Evolutionary conservation across 768 basidiomycete genomes (phyloP).

Genomic region (Tremella mesenterica): DNA sequence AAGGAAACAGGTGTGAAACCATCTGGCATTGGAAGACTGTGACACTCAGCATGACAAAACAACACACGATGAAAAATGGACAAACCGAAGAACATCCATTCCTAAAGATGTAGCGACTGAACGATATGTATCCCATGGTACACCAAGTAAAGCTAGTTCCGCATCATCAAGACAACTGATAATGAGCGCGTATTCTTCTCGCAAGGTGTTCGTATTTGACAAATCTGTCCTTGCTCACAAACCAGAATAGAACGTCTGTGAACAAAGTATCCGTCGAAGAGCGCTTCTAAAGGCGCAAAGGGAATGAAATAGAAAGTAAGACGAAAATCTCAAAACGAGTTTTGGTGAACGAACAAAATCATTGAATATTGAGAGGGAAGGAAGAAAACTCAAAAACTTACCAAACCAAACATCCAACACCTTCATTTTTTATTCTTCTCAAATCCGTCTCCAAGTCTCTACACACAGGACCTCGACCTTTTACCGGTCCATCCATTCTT

Average conservation of each 20-base stretch:
- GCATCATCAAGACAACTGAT: slow-evolving; percentile 71
- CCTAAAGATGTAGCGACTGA: slow-evolving; percentile 55
- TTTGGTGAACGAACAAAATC: neutral
- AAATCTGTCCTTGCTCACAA: no score
- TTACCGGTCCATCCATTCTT: slow-evolving; percentile 57
- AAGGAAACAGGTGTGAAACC: slow-evolving; percentile 66
- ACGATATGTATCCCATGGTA: slow-evolving; percentile 71
- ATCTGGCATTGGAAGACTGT: slow-evolving; percentile 77
- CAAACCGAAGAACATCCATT: slow-evolving; percentile 69
- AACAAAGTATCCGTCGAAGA: no score
- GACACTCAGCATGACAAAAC: neutral
- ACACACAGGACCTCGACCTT: slow-evolving; percentile 72
- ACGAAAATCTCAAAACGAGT: neutral
- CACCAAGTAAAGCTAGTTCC: slow-evolving; percentile 78
- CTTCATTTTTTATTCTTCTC: slow-evolving; percentile 58
- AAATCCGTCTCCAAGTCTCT: slow-evolving; percentile 73
- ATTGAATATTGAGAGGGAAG: neutral
- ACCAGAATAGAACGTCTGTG: no score
- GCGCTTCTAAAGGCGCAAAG: no score
- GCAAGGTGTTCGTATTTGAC: no score
- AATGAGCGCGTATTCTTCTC: neutral
- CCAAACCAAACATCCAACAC: slow-evolving; percentile 78
- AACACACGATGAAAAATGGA: slow-evolving; percentile 2
- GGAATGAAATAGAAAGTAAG: no score
- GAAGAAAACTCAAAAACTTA: slow-evolving; percentile 42